Base-by-base conservation (phyloP, 345 rosid species). In the Ailanthus altissimus region DNA sequence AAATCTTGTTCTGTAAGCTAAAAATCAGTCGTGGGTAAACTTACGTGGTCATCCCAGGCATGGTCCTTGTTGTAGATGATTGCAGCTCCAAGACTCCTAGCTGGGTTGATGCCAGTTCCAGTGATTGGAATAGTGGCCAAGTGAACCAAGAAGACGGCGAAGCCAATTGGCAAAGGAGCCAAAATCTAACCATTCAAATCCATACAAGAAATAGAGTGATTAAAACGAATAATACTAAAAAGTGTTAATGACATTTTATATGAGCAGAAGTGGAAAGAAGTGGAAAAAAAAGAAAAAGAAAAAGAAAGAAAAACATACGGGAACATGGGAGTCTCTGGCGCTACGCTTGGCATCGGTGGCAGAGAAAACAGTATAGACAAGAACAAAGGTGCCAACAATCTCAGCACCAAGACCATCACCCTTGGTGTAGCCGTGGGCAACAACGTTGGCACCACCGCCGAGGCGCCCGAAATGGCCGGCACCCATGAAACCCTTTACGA, bases 81-180 rank as follows among this genome's bases (percentile, higher is more conserved):
- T 76, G 93, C 89, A 38, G 93, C 93, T 58, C 93, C 93, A 7
- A 89, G 92, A 80, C 92, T 89, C 74, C 92, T 75, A 8, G 92
- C 92, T 20, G 92, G 92, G 90, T 89, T 89, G 43, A 89, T 89
- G 10, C 92, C 92, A 4, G 92, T 89, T 69, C 92, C 91, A 2
- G 92, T 89, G 26, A 89, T 83, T 0, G 93, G 93, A 77, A 89
- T 89, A 12, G 93, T 89, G 20, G 93, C 93, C 82, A 89, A 80
- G 83, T 89, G 93, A 40, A 89, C 93, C 88, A 89, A 77, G 72
- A 89, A 89, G 79, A 89, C 93, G 8, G 93, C 93, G 74, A 89
- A 89, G 64, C 93, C 93, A 8, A 89, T 89, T 13, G 91, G 90
- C 28, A 88, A 75, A 6, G 93, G 93, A 9, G 93, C 93, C 88